Percentiles rank a stretch among this genome's conserved stretches.
These are phyloP conservation scores for Talaromyces amestolkiae DNA, from an alignment of 2,329 filamentous ascomycete genomes.

Conservation along the genomic window DNA sequence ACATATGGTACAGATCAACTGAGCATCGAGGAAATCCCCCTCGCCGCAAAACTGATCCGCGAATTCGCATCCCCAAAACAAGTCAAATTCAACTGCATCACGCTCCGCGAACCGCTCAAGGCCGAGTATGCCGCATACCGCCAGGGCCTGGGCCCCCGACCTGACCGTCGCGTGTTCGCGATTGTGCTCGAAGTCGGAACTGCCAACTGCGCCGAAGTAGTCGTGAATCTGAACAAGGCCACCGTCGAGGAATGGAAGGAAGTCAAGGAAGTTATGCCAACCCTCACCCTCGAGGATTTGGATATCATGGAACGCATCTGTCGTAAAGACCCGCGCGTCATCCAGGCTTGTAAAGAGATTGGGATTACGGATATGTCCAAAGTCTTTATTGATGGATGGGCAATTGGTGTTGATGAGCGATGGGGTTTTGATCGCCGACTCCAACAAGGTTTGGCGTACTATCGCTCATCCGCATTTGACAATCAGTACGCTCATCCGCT, in stretches of 20 bases:
- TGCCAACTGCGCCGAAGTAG: constrained; percentile 27
- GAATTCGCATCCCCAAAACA: constrained; percentile 30
- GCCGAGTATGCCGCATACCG: constrained; percentile 33
- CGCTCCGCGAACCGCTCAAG: constrained; percentile 54
- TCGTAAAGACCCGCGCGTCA: constrained; percentile 32
- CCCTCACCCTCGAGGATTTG: constrained; percentile 38
- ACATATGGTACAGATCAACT: constrained; percentile 24
- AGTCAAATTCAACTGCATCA: constrained; percentile 45
- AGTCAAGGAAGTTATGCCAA: constrained; percentile 48
- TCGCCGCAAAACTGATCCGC: constrained; percentile 28
- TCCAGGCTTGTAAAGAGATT: constrained; percentile 34
- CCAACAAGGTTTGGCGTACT: constrained; percentile 58
- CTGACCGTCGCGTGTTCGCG: constrained; percentile 42
- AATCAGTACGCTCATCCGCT: constrained; percentile 88
- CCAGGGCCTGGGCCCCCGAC: constrained; percentile 29
- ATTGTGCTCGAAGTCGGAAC: constrained; percentile 46
- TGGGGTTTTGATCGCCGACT: constrained; percentile 54
- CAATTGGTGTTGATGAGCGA: constrained; percentile 43
- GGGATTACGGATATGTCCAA: constrained; percentile 75
- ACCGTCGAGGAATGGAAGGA: constrained; percentile 33
- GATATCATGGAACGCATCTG: constrained; percentile 36
- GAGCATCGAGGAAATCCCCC: constrained; percentile 31
- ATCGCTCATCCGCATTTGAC: constrained; percentile 63
- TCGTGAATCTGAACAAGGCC: constrained; percentile 29
- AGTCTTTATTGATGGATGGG: constrained; percentile 79